phyloP scores from a whole-genome alignment of 2,329 filamentous ascomycete genomes.

The Aspergillus sp. region DNA sequence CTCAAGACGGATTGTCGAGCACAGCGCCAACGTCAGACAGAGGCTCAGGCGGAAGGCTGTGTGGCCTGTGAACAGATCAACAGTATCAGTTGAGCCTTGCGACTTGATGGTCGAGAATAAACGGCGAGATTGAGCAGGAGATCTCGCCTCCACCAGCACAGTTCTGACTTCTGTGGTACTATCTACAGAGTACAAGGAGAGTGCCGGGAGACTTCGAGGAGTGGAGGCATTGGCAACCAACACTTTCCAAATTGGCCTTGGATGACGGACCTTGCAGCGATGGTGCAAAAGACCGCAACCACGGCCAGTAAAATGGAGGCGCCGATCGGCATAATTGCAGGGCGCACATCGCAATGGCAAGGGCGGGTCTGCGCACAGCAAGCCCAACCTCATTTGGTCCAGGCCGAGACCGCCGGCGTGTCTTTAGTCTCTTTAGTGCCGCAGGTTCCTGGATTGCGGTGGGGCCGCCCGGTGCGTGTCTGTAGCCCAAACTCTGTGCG shows the following conservation, averaged over 20 bases:
- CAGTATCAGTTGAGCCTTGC: too few relatives aligned
- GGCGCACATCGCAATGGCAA: slow-evolving; percentile 19
- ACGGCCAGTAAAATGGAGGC: slow-evolving; percentile 7
- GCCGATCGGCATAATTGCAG: slow-evolving; percentile 15
- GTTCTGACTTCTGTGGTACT: not conserved
- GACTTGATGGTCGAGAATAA: not conserved
- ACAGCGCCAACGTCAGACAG: not conserved
- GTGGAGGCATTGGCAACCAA: too few relatives aligned
- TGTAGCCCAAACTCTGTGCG: not conserved
- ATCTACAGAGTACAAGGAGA: not conserved
- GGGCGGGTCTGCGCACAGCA: not conserved
- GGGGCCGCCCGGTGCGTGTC: slow-evolving; percentile 19
- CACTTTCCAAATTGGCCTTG: not conserved
- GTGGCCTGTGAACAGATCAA: too few relatives aligned
- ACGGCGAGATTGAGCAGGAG: not conserved
- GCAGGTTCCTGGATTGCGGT: slow-evolving; percentile 21
- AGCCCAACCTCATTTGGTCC: slow-evolving; percentile 13
- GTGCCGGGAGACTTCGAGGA: not conserved
- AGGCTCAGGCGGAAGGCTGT: not conserved
- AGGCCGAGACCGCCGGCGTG: slow-evolving; percentile 27
- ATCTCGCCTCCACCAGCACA: too few relatives aligned
- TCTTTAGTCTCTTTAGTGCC: slow-evolving; percentile 11
- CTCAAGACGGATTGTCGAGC: not conserved
- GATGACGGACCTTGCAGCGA: slow-evolving; percentile 7
- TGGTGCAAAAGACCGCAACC: not conserved